Evolutionary conservation across 495 filamentous ascomycete species (phyloP).

Genomic region (Neurospora intermedia): DNA sequence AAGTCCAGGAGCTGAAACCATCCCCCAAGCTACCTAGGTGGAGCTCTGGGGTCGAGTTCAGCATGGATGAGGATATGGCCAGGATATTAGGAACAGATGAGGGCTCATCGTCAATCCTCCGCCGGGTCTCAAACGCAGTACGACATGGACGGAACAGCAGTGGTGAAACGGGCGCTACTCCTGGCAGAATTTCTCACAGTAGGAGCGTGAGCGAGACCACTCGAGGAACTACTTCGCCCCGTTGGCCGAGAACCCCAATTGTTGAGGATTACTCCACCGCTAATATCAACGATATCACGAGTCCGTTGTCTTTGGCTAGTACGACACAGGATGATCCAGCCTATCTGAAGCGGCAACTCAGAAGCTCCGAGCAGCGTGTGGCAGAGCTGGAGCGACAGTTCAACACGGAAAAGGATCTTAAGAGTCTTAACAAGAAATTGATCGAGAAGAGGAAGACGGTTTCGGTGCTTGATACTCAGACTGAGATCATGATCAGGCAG

Average conservation of each 20-base stretch:
- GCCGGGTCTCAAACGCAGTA: constrained; percentile 82
- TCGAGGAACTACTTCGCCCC: constrained; percentile 42
- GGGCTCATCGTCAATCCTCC: constrained; percentile 61
- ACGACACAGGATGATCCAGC: constrained; percentile 54
- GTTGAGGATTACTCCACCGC: constrained; percentile 47
- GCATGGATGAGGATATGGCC: constrained; percentile 84
- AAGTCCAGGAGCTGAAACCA: constrained; percentile 41
- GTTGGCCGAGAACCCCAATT: constrained; percentile 64
- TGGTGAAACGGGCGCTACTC: constrained; percentile 35
- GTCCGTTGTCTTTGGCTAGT: constrained; percentile 52
- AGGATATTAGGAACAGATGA: constrained; percentile 66
- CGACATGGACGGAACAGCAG: constrained; percentile 90
- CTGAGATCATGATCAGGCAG: constrained; percentile 89
- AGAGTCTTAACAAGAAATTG: constrained; percentile 74
- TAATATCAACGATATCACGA: constrained; percentile 55
- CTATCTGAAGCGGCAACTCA: constrained; percentile 65
- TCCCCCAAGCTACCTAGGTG: constrained; percentile 67
- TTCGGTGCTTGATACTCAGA: constrained; percentile 87
- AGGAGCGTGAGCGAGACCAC: constrained; percentile 48
- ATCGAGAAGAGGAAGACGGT: constrained; percentile 93
- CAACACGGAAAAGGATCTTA: constrained; percentile 64
- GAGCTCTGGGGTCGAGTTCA: constrained; percentile 65
- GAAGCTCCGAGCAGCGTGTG: constrained; percentile 68
- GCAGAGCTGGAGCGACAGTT: constrained; percentile 71
- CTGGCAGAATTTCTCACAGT: constrained; percentile 31